These are phyloP conservation scores for Pleurotus citrinopileatus DNA, from an alignment of 768 basidiomycete species.

Conservation along the genomic window DNA sequence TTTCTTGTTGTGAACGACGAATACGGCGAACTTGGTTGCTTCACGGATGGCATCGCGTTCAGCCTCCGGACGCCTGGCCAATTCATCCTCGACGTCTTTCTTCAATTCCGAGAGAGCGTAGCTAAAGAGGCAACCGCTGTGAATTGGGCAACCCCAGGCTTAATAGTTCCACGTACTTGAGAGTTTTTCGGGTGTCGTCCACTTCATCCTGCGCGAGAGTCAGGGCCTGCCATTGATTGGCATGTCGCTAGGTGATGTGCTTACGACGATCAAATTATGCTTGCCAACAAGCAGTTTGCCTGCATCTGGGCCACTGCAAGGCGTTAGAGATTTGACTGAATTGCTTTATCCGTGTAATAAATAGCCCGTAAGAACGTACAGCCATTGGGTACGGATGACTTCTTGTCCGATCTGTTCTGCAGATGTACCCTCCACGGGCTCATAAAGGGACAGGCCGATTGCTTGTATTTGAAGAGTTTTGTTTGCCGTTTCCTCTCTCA, in stretches of 20 bases:
- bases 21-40: conserved; percentile 82
- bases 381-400: conserved; percentile 95
- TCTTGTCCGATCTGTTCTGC: conserved; percentile 76
- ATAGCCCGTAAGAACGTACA: conserved; percentile 46
- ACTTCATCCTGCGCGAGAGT: conserved; percentile 66
- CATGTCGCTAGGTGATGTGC: conserved; percentile 23
- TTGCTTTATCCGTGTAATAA: conserved; percentile 7
- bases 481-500: conserved; percentile 66
- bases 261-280: conserved; percentile 77
- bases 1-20: conserved; percentile 93
- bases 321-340: conserved; percentile 5
- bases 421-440: conserved; percentile 75
- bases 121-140: conserved; percentile 35
- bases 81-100: conserved; percentile 80
- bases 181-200: conserved; percentile 85
- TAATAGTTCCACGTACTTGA: conserved; percentile 53
- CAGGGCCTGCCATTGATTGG: not conserved
- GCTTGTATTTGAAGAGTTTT: conserved; percentile 91
- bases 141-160: not conserved
- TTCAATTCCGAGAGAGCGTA: conserved; percentile 89
- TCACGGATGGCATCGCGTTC: conserved; percentile 66
- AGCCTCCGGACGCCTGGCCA: conserved; percentile 60
- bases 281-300: conserved; percentile 75
- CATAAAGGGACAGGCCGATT: conserved; percentile 94
- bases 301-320: conserved; percentile 56